phyloP scores from a whole-genome alignment of 1,139 yeast species.

The Scheffersomyces illinoinensis region DNA sequence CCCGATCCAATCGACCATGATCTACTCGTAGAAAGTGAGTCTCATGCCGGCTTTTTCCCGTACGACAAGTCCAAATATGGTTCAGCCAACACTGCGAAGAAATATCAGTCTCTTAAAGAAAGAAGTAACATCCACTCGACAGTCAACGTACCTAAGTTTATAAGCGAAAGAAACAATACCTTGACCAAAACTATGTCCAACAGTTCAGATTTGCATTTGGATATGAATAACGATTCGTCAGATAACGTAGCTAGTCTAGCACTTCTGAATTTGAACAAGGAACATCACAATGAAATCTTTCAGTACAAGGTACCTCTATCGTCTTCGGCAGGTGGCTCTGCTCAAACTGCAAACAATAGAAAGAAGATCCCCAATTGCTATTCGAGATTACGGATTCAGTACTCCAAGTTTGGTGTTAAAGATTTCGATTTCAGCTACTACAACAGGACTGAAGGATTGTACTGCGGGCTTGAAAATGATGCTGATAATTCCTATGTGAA shows the following conservation, averaged over 20 bases:
- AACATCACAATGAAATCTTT: constrained; percentile 16
- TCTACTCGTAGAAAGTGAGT: constrained; percentile 1
- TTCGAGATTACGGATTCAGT: constrained; percentile 71
- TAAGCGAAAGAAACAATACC: constrained; percentile 59
- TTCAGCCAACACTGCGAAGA: constrained; percentile 46
- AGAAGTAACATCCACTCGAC: constrained; percentile 20
- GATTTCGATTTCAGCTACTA: constrained; percentile 90
- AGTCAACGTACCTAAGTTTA: constrained; percentile 55
- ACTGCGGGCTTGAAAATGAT: constrained; percentile 88
- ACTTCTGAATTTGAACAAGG: neutral
- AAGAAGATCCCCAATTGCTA: constrained; percentile 65
- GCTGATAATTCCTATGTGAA: constrained; percentile 81
- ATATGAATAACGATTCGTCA: neutral
- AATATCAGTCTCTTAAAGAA: constrained; percentile 46
- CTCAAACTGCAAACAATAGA: neutral
- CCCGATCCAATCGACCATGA: constrained; percentile 36
- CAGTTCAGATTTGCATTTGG: constrained; percentile 6
- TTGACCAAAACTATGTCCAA: constrained; percentile 12
- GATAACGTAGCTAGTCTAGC: neutral
- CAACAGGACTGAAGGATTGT: constrained; percentile 57
- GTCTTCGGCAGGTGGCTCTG: constrained; percentile 2
- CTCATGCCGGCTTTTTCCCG: constrained; percentile 24
- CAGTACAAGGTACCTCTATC: constrained; percentile 20
- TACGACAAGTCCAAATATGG: constrained; percentile 56
- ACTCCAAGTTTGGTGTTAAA: constrained; percentile 88